phyloP scores from a whole-genome alignment of 805 yeast species.

The Kodamaea laetipori region DNA sequence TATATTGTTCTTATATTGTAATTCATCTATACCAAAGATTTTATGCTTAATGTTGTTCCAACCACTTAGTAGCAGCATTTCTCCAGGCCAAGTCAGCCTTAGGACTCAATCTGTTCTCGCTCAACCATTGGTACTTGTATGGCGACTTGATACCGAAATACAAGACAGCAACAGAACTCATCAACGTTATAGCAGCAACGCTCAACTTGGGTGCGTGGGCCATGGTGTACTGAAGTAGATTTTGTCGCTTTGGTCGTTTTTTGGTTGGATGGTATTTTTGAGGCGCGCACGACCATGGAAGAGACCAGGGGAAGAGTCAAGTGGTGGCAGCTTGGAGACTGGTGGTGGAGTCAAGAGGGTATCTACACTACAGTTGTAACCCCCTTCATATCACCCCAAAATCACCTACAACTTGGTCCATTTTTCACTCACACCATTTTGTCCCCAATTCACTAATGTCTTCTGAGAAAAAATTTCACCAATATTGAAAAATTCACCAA shows the following conservation, averaged over 20 bases:
- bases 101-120: slow-evolving; percentile 46
- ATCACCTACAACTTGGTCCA: not conserved
- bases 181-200: slow-evolving; percentile 42
- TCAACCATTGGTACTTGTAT: slow-evolving; percentile 41
- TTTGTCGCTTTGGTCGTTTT: slow-evolving; percentile 5
- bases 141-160: slow-evolving; percentile 45
- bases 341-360: no score
- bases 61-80: slow-evolving; percentile 48
- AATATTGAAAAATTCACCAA: slow-evolving; percentile 8
- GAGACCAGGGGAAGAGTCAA: no score
- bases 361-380: no score
- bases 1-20: no score
- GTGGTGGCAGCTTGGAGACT: no score
- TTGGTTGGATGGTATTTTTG: slow-evolving; percentile 13
- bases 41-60: slow-evolving; percentile 28
- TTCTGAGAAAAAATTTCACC: slow-evolving; percentile 11
- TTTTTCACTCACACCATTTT: not conserved
- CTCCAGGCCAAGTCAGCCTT: slow-evolving; percentile 52
- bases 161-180: slow-evolving; percentile 43
- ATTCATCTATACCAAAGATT: no score
- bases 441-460: slow-evolving; percentile 1
- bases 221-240: slow-evolving; percentile 12
- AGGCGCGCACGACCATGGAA: slow-evolving; percentile 10
- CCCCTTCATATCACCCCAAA: not conserved
- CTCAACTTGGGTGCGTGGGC: slow-evolving; percentile 44